These are phyloP conservation scores for Magnolia officinalis DNA, from an alignment of 164 flowering plant species.

Conservation along the genomic window DNA sequence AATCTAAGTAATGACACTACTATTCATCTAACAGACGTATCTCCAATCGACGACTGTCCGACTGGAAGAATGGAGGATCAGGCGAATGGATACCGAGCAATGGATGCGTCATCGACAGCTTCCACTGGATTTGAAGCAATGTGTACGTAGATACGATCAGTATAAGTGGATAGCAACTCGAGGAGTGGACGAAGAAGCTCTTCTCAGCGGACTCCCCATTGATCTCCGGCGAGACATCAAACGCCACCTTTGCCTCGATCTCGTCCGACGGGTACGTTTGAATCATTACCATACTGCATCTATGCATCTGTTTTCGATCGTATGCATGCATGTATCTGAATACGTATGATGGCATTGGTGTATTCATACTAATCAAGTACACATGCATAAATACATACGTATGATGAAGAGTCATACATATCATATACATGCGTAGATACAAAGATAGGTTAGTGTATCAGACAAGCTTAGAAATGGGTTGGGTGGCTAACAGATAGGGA, in stretches of 20 bases:
- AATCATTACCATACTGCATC: no score
- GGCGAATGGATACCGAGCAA: conserved; percentile 83
- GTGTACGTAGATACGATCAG: conserved; percentile 73
- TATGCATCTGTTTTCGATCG: no score
- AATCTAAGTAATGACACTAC: no score
- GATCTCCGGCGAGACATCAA: conserved; percentile 89
- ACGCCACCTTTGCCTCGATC: conserved; percentile 87
- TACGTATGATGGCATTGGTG: no score
- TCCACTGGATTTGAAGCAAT: conserved; percentile 64
- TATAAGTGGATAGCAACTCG: conserved; percentile 90
- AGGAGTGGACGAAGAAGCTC: conserved; percentile 84
- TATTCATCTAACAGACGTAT: conserved; percentile 44
- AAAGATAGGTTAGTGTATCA: no score
- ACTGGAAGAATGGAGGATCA: conserved; percentile 93
- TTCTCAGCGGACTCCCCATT: conserved; percentile 74
- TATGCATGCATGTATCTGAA: no score
- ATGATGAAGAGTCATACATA: no score
- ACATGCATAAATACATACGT: no score
- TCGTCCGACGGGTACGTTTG: conserved; percentile 71
- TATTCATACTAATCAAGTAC: no score
- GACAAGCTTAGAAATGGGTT: no score
- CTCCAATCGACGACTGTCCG: conserved; percentile 84
- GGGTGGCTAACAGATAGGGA: no score
- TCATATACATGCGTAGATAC: no score
- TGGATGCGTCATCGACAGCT: conserved; percentile 98